Percentiles rank a stretch among this genome's conserved stretches.
Conservation (phyloP, 2,329 filamentous ascomycete genomes). For the Lachnellula occidentalis region DNA sequence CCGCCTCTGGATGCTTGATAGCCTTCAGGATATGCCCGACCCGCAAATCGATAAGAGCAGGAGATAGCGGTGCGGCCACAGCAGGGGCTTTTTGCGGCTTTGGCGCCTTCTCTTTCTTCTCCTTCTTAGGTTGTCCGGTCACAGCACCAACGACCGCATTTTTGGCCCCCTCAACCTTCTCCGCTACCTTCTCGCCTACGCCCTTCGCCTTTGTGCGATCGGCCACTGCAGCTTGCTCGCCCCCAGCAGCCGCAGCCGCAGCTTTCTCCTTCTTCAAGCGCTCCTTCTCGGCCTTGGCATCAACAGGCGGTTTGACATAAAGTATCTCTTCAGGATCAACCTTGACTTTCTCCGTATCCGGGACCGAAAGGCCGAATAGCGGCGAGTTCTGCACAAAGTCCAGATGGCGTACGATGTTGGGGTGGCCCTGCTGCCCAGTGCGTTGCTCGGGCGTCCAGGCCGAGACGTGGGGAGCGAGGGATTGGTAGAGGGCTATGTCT, state of each 20-base stretch:
- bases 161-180: background rate
- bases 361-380: conserved; percentile 65
- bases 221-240: conserved; percentile 44
- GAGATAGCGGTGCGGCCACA: conserved; percentile 70
- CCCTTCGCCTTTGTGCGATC: conserved; percentile 55
- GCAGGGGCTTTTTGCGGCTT: conserved; percentile 65
- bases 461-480: conserved; percentile 69
- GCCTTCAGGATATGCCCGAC: conserved; percentile 98
- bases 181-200: conserved; percentile 29
- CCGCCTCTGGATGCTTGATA: conserved; percentile 90
- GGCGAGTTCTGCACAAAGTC: conserved; percentile 93
- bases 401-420: conserved; percentile 84
- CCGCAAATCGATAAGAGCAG: conserved; percentile 84
- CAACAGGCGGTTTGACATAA: conserved; percentile 82
- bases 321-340: conserved; percentile 76
- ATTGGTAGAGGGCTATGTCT: conserved; percentile 77
- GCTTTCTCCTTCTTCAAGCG: conserved; percentile 94
- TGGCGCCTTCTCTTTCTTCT: conserved; percentile 85
- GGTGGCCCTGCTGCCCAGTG: conserved; percentile 82
- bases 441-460: conserved; percentile 80
- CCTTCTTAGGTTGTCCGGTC: conserved; percentile 53
- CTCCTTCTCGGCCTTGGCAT: conserved; percentile 94
- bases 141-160: conserved; percentile 40
- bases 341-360: conserved; percentile 67
- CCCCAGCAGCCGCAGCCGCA: conserved; percentile 49